These are phyloP conservation scores for Sarocladium kiliense DNA, from an alignment of 2,329 filamentous ascomycete species.

Conservation along the genomic window DNA sequence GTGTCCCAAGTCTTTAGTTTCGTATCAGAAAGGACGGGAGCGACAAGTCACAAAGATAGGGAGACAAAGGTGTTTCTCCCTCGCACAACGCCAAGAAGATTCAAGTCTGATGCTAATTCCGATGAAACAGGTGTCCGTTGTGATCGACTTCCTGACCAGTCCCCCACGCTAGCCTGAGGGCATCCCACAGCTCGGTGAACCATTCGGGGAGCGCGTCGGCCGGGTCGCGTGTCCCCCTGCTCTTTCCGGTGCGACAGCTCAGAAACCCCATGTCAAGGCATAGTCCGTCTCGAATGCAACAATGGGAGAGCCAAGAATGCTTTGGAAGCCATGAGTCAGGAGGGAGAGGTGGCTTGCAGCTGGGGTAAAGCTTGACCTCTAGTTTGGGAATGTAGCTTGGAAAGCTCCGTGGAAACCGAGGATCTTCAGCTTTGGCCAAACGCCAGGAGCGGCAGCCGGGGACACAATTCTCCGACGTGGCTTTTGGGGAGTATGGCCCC, in stretches of 20 bases:
- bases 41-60: background rate
- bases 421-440: no score
- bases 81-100: background rate
- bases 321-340: background rate
- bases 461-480: background rate
- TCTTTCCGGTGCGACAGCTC: background rate
- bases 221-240: background rate
- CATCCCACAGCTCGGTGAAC: slow-evolving; percentile 2
- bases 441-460: background rate
- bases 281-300: no score
- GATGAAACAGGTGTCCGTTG: background rate
- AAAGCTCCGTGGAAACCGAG: no score
- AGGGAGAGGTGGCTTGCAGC: background rate
- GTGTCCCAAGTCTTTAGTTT: no score
- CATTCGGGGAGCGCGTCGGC: background rate
- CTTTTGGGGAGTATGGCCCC: background rate
- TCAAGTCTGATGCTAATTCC: background rate
- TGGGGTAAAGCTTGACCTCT: background rate
- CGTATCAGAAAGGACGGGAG: background rate
- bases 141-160: background rate
- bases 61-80: background rate
- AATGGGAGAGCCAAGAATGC: no score
- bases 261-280: background rate
- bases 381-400: background rate
- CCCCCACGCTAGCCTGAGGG: background rate